These are phyloP conservation scores for Annulohypoxylon bovei DNA, from an alignment of 495 filamentous ascomycete species.

Conservation along the genomic window DNA sequence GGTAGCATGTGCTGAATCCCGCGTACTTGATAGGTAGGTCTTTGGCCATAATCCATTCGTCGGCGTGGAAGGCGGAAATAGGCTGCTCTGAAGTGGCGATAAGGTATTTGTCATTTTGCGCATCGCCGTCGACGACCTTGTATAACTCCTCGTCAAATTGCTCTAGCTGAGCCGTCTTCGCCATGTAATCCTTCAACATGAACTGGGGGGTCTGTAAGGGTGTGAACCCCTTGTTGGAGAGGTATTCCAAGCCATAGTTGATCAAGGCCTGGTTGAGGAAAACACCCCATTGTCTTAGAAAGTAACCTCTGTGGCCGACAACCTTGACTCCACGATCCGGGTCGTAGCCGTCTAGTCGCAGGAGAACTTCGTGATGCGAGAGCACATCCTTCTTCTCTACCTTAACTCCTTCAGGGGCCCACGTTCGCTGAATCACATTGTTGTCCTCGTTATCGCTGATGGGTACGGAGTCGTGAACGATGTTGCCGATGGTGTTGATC, in stretches of 20 bases:
- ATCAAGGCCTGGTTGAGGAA: constrained; percentile 92
- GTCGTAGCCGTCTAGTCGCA: constrained; percentile 89
- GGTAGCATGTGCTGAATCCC: constrained; percentile 92
- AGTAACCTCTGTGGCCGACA: constrained; percentile 95
- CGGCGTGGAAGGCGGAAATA: constrained; percentile 87
- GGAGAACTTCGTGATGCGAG: constrained; percentile 94
- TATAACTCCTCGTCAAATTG: constrained; percentile 98
- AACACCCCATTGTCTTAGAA: constrained; percentile 87
- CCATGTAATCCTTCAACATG: constrained; percentile 96
- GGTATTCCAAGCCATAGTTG: constrained; percentile 93
- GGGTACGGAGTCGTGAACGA: constrained; percentile 93
- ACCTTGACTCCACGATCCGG: constrained; percentile 93
- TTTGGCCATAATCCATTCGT: constrained; percentile 88
- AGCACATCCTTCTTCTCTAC: constrained; percentile 75
- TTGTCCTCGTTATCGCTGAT: constrained; percentile 91
- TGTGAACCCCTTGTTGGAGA: constrained; percentile 79
- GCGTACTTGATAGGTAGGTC: constrained; percentile 82
- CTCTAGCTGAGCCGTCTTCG: constrained; percentile 97
- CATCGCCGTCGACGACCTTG: constrained; percentile 89
- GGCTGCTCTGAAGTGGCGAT: constrained; percentile 98
- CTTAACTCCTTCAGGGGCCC: constrained; percentile 77
- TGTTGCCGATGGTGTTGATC: constrained; percentile 87
- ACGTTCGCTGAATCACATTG: constrained; percentile 78
- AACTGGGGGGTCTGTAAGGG: constrained; percentile 93
- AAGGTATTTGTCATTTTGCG: constrained; percentile 91